Base-by-base conservation (phyloP, 495 filamentous ascomycete species). In the Evansstolkia leycettana region DNA sequence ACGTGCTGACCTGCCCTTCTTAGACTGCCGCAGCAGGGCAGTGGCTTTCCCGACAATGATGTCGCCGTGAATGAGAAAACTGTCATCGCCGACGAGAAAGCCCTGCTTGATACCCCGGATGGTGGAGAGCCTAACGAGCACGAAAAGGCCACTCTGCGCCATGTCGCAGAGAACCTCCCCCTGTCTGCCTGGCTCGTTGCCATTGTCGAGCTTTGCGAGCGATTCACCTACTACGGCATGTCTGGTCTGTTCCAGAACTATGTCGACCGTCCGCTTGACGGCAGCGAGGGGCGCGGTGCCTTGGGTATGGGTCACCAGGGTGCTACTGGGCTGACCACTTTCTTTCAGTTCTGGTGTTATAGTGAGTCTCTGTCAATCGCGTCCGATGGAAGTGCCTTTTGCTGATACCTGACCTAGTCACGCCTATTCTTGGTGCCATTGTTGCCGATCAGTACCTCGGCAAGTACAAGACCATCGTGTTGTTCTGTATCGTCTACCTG, bases 161-260 rank as follows among this genome's bases (percentile, higher is more conserved):
- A 69, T 33, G 51, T 79, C 16, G 55, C 73, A 2, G 73, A 75
- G 46, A 68, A 67, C 42, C 43, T 79, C 23, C 73, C 75, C 7
- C 20, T 58, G 40, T 66, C 67, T 5, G 68, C 73, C 33, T 80
- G 69, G 60, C 52, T 78, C 30, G 71, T 82, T 16, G 72, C 70
- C 3, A 35, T 76, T 26, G 68, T 80, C 36, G 78, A 81, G 43
- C 42, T 80, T 28, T 74, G 72, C 47, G 78, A 82, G 58, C 70
- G 78, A 38, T 80, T 80, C 50, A 69, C 73, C 40, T 82, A 75
- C 65, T 80, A 79, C 52, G 75, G 76, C 34, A 63, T 75, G 53
- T 57, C 52, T 17, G 61, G 61, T 38, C 20, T 65, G 43, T 67
- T 65, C 55, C 64, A 76, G 51, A 76, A 77, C 55, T 79, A 80